Percentiles rank a stretch among this genome's conserved stretches.
phyloP scores from a whole-genome alignment of 139 green algal genomes.

The Chlamydomonas incerta region DNA sequence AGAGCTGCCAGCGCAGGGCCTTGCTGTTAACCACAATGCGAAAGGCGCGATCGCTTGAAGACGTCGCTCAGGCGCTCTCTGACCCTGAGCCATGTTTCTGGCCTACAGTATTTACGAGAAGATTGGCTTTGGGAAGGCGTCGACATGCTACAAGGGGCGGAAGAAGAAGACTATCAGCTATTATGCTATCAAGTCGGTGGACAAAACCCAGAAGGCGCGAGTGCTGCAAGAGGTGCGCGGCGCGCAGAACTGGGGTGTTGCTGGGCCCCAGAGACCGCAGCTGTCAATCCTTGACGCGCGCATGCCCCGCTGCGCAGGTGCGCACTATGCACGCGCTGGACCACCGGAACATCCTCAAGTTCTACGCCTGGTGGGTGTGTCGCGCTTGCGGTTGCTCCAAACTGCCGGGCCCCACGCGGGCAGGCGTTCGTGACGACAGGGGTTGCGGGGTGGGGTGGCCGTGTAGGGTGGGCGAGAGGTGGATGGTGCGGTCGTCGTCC shows the following conservation, averaged over 20 bases:
- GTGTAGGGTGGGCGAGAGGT: too few species aligned
- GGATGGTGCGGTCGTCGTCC: too few species aligned
- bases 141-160: slow-evolving; percentile 93
- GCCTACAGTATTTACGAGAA: slow-evolving; percentile 86
- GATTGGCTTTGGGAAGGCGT: slow-evolving; percentile 92
- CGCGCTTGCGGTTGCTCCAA: too few species aligned
- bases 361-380: slow-evolving; percentile 90
- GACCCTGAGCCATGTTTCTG: neutral
- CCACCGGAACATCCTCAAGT: slow-evolving; percentile 92
- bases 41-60: too few species aligned
- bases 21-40: too few species aligned
- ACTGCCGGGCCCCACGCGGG: too few species aligned
- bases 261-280: neutral
- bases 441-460: too few species aligned
- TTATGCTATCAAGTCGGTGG: slow-evolving; percentile 94
- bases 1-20: too few species aligned
- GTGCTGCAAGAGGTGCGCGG: slow-evolving; percentile 90
- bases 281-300: too few species aligned
- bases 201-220: slow-evolving; percentile 86
- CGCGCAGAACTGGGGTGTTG: neutral
- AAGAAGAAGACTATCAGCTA: slow-evolving; percentile 96
- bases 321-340: slow-evolving; percentile 88
- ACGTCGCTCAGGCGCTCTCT: neutral
- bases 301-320: slow-evolving; percentile 67
- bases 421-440: too few species aligned